A percentile compares a stretch with the other conserved stretches of the same genome.
These are phyloP conservation scores for Castanea crenata DNA, from an alignment of 306 rosid genomes.

Conservation along the genomic window DNA sequence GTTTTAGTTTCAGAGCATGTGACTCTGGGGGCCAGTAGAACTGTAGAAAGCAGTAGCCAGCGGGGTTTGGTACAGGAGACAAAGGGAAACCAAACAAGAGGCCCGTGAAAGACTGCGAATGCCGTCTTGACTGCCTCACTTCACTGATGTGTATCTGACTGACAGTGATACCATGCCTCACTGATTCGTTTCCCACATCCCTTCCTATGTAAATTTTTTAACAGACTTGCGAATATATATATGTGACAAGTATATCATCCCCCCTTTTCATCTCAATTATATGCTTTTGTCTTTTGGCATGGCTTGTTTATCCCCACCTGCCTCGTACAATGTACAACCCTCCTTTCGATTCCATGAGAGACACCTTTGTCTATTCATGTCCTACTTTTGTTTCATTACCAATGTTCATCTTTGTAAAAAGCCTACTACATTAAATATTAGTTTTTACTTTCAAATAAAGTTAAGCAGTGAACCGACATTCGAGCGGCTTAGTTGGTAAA, in stretches of 20 bases:
- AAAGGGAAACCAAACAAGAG: constrained; percentile 40
- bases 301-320: constrained; percentile 5
- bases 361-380: too few relatives aligned
- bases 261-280: constrained; percentile 7
- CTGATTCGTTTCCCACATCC: constrained; percentile 47
- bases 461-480: too few relatives aligned
- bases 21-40: constrained; percentile 37
- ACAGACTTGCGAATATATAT: constrained; percentile 7
- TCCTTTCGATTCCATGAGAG: too few relatives aligned
- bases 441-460: too few relatives aligned
- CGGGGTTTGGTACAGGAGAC: constrained; percentile 15
- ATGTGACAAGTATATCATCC: constrained; percentile 24
- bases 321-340: too few relatives aligned
- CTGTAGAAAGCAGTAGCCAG: constrained; percentile 26
- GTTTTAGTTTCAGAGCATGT: constrained; percentile 61
- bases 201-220: constrained; percentile 46
- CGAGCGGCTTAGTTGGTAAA: too few relatives aligned
- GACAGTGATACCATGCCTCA: constrained; percentile 22
- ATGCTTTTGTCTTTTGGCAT: constrained; percentile 8
- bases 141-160: constrained; percentile 21
- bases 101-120: constrained; percentile 54
- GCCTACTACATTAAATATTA: too few relatives aligned
- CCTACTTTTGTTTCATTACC: too few relatives aligned
- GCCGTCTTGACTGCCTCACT: not conserved
- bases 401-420: too few relatives aligned